phyloP scores from a whole-genome alignment of 2,329 filamentous ascomycete species.

The Fusarium haematococcum region DNA sequence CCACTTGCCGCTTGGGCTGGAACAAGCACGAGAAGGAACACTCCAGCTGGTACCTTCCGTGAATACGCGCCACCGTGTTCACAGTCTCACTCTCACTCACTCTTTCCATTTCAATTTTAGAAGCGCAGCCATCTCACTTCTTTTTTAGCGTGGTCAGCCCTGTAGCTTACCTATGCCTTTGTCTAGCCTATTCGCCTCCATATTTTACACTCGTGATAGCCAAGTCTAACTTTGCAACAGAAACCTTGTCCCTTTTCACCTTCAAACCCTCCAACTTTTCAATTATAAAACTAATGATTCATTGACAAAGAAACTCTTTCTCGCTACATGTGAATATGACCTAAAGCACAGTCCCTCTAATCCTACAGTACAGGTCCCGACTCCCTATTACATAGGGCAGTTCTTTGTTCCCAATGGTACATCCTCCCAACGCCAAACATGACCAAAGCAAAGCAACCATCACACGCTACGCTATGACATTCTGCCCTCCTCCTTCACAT shows the following conservation, averaged over 20 bases:
- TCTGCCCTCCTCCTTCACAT: neutral
- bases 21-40: neutral
- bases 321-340: neutral
- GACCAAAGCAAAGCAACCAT: slow-evolving; percentile 12
- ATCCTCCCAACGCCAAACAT: slow-evolving; percentile 8
- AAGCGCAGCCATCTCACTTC: slow-evolving; percentile 19
- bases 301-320: neutral
- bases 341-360: neutral
- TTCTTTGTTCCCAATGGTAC: neutral
- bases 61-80: slow-evolving; percentile 51
- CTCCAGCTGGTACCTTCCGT: slow-evolving; percentile 29
- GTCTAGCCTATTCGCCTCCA: slow-evolving; percentile 19
- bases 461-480: slow-evolving; percentile 5
- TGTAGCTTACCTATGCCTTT: slow-evolving; percentile 25
- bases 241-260: neutral
- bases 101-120: slow-evolving; percentile 24
- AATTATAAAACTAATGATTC: neutral
- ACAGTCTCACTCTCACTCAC: slow-evolving; percentile 32
- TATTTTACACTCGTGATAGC: slow-evolving; percentile 6
- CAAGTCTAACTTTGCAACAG: neutral
- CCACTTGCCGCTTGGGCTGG: slow-evolving; percentile 34
- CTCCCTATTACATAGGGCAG: neutral
- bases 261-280: neutral
- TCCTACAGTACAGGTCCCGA: neutral
- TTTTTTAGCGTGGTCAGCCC: slow-evolving; percentile 32